phyloP scores from a whole-genome alignment of 2,329 filamentous ascomycete species.

The Phialocephala sp. region DNA sequence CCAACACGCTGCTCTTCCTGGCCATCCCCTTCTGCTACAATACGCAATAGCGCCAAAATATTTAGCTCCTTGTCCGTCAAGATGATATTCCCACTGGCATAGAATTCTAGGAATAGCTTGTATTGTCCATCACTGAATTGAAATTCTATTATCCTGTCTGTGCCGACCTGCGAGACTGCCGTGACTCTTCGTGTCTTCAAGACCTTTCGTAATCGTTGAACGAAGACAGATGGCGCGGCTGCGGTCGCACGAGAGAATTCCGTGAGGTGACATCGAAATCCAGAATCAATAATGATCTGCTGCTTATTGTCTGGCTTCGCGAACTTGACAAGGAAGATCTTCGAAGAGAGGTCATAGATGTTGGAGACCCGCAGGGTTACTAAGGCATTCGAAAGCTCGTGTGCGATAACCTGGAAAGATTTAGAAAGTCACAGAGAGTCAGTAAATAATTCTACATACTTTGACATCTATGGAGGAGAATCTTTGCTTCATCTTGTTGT shows the following conservation, averaged over 20 bases:
- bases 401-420: conserved; percentile 77
- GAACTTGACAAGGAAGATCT: conserved; percentile 95
- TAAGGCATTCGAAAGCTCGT: conserved; percentile 83
- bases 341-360: conserved; percentile 93
- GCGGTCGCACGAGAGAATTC: conserved; percentile 88
- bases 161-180: conserved; percentile 82
- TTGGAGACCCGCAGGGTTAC: conserved; percentile 85
- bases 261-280: conserved; percentile 94
- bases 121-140: conserved; percentile 92
- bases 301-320: conserved; percentile 87
- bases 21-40: conserved; percentile 80
- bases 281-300: conserved; percentile 90
- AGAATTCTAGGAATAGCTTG: conserved; percentile 91
- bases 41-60: conserved; percentile 80
- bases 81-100: conserved; percentile 93
- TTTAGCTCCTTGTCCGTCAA: conserved; percentile 85
- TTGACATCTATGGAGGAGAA: conserved; percentile 82
- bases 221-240: conserved; percentile 82
- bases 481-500: conserved; percentile 71
- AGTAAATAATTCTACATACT: conserved; percentile 46
- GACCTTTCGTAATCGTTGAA: conserved; percentile 82
- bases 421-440: conserved; percentile 8
- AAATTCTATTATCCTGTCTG: conserved; percentile 90
- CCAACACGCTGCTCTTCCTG: conserved; percentile 83
- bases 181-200: conserved; percentile 88